Evolutionary conservation across 1,284 basidiomycete species (phyloP).

Genomic region (Marasmius sp.): DNA sequence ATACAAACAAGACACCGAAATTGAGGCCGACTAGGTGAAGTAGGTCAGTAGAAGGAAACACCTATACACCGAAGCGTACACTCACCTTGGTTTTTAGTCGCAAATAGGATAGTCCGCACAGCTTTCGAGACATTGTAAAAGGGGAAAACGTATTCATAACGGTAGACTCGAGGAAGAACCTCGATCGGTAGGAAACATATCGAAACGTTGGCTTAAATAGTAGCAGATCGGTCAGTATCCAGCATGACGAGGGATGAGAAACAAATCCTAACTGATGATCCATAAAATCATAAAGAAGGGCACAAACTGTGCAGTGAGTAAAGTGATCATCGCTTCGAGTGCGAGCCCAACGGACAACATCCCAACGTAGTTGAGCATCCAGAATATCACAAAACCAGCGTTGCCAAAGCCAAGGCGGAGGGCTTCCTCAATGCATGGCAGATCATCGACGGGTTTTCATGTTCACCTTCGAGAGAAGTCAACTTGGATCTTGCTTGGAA

Average conservation of each 20-base stretch:
- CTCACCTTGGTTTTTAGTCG: conserved; percentile 61
- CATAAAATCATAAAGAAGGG: conserved; percentile 64
- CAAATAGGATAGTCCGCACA: conserved; percentile 66
- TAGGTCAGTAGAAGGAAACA: neutral
- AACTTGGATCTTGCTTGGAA: conserved; percentile 52
- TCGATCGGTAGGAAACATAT: conserved; percentile 65
- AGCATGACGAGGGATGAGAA: conserved; percentile 17
- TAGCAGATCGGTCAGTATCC: neutral
- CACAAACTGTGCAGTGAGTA: conserved; percentile 54
- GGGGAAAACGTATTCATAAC: conserved; percentile 67
- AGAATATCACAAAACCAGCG: conserved; percentile 72
- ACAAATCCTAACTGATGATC: conserved; percentile 55
- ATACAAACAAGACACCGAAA: conserved; percentile 58
- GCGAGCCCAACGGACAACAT: conserved; percentile 62
- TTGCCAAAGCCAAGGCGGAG: conserved; percentile 39
- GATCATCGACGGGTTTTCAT: neutral
- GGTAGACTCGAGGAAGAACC: conserved; percentile 64
- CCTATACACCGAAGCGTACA: conserved; percentile 9
- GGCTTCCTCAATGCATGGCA: neutral
- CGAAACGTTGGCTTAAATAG: conserved; percentile 54
- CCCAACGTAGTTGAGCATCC: conserved; percentile 68
- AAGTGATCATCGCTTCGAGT: conserved; percentile 59
- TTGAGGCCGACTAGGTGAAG: conserved; percentile 49
- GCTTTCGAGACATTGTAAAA: conserved; percentile 70
- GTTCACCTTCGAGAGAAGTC: conserved; percentile 49